Evolutionary conservation across 108 stramenopile genomes (phyloP).

Genomic region (Aurantiochytrium sp.): DNA sequence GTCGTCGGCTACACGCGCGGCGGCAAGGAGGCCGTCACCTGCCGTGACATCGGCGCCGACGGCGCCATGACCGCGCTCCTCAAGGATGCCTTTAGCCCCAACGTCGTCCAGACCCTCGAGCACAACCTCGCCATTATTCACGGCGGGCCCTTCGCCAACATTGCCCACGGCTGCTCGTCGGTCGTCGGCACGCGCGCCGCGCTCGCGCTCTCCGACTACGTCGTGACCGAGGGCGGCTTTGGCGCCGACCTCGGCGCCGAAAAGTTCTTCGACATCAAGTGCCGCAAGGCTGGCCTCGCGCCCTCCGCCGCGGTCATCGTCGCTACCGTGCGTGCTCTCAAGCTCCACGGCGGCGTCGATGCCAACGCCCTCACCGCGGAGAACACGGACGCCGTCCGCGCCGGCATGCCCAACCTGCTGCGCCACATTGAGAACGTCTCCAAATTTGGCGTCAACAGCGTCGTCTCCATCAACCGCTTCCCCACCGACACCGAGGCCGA

Average conservation of each 20-base stretch:
- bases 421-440: conserved; percentile 31
- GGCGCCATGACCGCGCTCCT: conserved; percentile 31
- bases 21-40: conserved; percentile 26
- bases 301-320: conserved; percentile 1
- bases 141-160: conserved; percentile 29
- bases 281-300: conserved; percentile 25
- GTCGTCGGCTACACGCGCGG: background rate
- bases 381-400: background rate
- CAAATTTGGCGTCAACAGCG: conserved; percentile 1
- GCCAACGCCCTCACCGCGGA: background rate
- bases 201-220: background rate
- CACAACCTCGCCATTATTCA: conserved; percentile 20
- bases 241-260: conserved; percentile 29
- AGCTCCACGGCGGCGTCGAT: conserved; percentile 27
- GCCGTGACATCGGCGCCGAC: conserved; percentile 10
- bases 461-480: conserved; percentile 27
- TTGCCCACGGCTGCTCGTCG: conserved; percentile 13
- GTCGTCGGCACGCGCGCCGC: conserved; percentile 27
- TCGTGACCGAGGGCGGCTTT: conserved; percentile 10
- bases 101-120: conserved; percentile 29
- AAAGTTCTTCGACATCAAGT: conserved; percentile 33
- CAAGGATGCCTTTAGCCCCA: conserved; percentile 11
- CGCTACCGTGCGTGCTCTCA: conserved; percentile 15
- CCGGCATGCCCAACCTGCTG: conserved; percentile 16
- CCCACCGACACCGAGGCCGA: conserved; percentile 28